phyloP scores from a whole-genome alignment of 345 rosid species.

The Melaleuca alternifolia region DNA sequence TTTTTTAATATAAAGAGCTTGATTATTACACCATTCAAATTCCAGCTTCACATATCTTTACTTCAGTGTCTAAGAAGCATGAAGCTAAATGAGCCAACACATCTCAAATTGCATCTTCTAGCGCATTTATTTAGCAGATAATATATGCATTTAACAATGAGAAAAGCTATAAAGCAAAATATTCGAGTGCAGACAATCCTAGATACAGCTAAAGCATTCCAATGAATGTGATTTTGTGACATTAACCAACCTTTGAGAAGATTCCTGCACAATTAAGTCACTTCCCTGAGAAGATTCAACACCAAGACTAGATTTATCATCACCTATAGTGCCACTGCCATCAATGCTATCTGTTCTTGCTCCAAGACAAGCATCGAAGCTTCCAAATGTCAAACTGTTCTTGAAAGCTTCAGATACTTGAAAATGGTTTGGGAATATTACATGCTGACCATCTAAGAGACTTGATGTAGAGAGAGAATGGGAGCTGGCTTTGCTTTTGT shows the following conservation, averaged over 20 bases:
- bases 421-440: constrained; percentile 74
- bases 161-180: neutral
- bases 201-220: neutral
- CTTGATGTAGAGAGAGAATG: constrained; percentile 16
- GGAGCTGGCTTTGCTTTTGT: constrained; percentile 16
- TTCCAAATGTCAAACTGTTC: constrained; percentile 80
- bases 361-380: constrained; percentile 47
- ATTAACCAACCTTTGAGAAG: constrained; percentile 54
- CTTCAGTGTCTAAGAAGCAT: neutral
- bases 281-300: constrained; percentile 25
- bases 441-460: constrained; percentile 40
- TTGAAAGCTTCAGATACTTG: constrained; percentile 55
- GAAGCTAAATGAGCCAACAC: neutral
- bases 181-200: neutral
- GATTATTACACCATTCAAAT: neutral
- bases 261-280: constrained; percentile 26
- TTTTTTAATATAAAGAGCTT: neutral
- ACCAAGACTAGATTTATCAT: constrained; percentile 16
- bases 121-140: neutral
- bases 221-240: neutral
- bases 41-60: neutral
- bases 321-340: constrained; percentile 17
- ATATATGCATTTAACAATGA: neutral
- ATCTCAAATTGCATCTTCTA: neutral
- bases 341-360: constrained; percentile 13